Conservation (phyloP, 345 rosid species). For the Eucalyptus shirleyi region DNA sequence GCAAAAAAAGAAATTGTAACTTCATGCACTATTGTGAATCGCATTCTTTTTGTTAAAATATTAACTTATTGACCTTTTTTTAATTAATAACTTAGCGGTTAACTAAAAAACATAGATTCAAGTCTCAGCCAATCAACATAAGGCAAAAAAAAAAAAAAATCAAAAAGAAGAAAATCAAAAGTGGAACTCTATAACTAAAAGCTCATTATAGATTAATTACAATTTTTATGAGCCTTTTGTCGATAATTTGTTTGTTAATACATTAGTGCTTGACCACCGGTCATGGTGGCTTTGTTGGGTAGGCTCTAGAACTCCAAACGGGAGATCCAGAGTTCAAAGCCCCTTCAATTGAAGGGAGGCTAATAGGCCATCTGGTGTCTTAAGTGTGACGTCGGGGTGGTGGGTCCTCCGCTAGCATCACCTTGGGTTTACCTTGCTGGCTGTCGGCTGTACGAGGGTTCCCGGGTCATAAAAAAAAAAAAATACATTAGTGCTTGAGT, state of each 20-base stretch:
- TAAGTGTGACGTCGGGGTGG: too few relatives aligned
- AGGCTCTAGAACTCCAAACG: too few relatives aligned
- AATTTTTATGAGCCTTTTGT: neutral
- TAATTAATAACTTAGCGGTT: neutral
- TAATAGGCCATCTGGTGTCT: accelerated
- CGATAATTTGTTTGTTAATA: neutral
- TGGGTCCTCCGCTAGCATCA: too few relatives aligned
- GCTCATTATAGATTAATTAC: neutral
- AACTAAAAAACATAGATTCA: neutral
- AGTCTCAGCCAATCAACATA: neutral
- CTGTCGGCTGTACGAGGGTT: accelerated
- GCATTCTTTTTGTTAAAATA: neutral
- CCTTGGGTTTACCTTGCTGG: accelerated
- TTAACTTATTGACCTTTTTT: neutral
- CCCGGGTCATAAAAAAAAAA: too few relatives aligned
- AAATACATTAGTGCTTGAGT: neutral
- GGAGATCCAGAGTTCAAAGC: too few relatives aligned
- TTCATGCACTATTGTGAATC: neutral
- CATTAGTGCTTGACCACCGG: neutral
- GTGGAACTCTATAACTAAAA: neutral
- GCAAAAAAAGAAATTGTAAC: neutral
- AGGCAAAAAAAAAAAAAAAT: neutral
- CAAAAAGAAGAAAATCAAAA: neutral
- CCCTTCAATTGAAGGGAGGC: too few relatives aligned
- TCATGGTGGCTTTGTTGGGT: too few relatives aligned